Conservation (phyloP, 306 rosid genomes). For the Prosopis cineraria region DNA sequence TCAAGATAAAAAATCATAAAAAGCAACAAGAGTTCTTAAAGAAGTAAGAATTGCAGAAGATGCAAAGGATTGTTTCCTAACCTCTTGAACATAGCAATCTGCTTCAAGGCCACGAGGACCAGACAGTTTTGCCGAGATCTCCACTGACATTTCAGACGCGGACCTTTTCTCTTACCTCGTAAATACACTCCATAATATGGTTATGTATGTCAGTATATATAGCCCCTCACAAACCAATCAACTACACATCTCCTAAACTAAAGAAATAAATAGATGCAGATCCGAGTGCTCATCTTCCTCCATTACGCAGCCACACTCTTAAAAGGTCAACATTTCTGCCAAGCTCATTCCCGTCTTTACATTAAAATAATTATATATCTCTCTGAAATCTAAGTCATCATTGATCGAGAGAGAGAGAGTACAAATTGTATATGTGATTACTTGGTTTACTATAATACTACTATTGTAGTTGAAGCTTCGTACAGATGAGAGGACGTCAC, state of each 20-base stretch:
- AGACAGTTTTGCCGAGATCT: slow-evolving; percentile 38
- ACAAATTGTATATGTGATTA: background rate
- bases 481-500: slow-evolving; percentile 34
- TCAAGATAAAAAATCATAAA: background rate
- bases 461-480: slow-evolving; percentile 44
- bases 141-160: background rate
- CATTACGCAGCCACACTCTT: slow-evolving; percentile 40
- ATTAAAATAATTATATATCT: slow-evolving; percentile 21
- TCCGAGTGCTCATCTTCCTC: slow-evolving; percentile 32
- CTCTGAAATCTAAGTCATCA: slow-evolving; percentile 25
- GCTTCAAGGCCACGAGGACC: slow-evolving; percentile 29
- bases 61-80: slow-evolving; percentile 1
- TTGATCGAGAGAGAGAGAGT: slow-evolving; percentile 8
- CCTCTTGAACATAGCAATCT: slow-evolving; percentile 20
- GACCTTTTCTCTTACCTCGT: slow-evolving; percentile 25
- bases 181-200: background rate
- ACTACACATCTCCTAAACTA: slow-evolving; percentile 25
- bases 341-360: slow-evolving; percentile 26
- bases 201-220: background rate
- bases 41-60: background rate
- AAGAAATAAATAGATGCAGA: slow-evolving; percentile 32
- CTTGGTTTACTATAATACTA: background rate
- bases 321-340: slow-evolving; percentile 54
- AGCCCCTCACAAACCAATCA: slow-evolving; percentile 26
- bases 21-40: background rate